Base-by-base conservation (phyloP, 345 rosid genomes). In the Punica granatum region DNA sequence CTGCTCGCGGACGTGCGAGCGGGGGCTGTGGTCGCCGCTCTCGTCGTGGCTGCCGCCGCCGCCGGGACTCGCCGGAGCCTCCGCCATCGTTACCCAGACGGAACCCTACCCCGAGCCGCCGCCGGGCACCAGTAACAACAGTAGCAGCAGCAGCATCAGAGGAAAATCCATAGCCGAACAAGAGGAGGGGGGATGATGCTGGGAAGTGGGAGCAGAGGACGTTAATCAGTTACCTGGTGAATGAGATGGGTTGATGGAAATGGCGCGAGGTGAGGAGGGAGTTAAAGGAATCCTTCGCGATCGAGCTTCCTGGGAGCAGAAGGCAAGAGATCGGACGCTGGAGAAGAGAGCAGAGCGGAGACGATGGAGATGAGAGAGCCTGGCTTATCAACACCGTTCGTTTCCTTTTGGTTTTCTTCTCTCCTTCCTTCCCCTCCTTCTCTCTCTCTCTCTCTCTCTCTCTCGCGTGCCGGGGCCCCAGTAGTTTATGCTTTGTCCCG, bases 21-120 rank as follows among this genome's bases (percentile, higher is more conserved):
- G 81, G 10, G 96, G 97, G 64, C 98, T 93, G 46, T 83, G 97
- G 35, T 92, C 97, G 62, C 97, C 96, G 76, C 96, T 87, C 63
- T 87, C 93, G 66, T 63, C 48, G 34, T 86, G 89, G 75, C 92
- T 81, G 37, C 94, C 92, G 46, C 92, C 92, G 11, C 87, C 88
- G 56, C 87, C 92, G 34, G 93, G 88, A 70, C 87, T 86, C 60
- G 69, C 78, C 72, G 84, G 90, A 58, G 75, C 88, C 71, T 77
- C 85, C 68, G 81, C 80, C 74, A 85, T 81, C 89, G 21, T 23
- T 32, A 39, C 60, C 80, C 77, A 70, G 64, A 66, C 42, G 39
- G 80, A 80, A 75, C 75, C 82, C 78, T 69, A 71, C 41, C 61
- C 48, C 43, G 9, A 41, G 13, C 32, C 14, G 6, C 44, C 53